A percentile compares a stretch with the other conserved stretches of the same genome.
Conservation (phyloP, 371 early-diverging fungal genomes). For the Haplosporangium sp. region DNA sequence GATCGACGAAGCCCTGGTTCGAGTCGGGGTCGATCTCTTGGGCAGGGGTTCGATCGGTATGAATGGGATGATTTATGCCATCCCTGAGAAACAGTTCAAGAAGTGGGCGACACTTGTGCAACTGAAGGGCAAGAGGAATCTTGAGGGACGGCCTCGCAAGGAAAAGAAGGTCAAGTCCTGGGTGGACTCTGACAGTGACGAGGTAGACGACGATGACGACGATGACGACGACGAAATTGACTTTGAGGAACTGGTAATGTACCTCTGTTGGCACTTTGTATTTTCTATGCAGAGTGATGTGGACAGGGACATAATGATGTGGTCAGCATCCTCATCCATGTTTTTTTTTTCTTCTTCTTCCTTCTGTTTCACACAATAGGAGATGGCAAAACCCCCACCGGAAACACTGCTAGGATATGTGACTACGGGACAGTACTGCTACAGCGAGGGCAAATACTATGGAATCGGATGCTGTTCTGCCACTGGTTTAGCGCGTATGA, state of each 20-base stretch:
- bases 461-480: constrained; percentile 71
- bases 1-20: constrained; percentile 35
- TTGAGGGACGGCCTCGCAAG: constrained; percentile 28
- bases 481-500: constrained; percentile 49
- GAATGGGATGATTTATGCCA: constrained; percentile 51
- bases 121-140: constrained; percentile 38
- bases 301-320: too few species aligned
- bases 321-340: not conserved
- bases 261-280: too few species aligned
- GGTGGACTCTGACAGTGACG: constrained; percentile 35
- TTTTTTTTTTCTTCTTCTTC: not conserved
- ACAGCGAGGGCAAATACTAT: constrained; percentile 70
- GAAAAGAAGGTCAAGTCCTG: constrained; percentile 35
- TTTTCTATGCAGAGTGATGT: too few species aligned
- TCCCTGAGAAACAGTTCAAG: constrained; percentile 36
- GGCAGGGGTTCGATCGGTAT: constrained; percentile 29
- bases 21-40: constrained; percentile 45
- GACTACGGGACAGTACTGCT: constrained; percentile 77
- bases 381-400: constrained; percentile 39
- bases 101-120: constrained; percentile 26
- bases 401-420: constrained; percentile 73
- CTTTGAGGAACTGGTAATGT: constrained; percentile 33
- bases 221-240: constrained; percentile 22
- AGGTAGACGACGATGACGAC: constrained; percentile 24
- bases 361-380: constrained; percentile 11